These are phyloP conservation scores for Whalleya microplaca DNA, from an alignment of 2,329 filamentous ascomycete species.

Conservation along the genomic window DNA sequence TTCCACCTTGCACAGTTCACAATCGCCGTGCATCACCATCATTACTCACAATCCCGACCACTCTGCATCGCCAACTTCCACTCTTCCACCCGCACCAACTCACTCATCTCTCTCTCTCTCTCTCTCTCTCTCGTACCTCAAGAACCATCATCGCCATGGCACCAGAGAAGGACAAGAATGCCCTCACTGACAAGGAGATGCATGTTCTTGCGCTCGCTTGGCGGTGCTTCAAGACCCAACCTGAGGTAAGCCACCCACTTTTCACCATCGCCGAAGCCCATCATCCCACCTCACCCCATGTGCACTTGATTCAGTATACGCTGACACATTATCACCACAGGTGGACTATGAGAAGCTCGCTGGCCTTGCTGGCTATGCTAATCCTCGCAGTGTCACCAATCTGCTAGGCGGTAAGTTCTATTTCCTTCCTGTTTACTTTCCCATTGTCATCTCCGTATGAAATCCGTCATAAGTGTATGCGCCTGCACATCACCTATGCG, in stretches of 20 bases:
- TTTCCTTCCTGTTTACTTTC: neutral
- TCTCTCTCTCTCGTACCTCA: neutral
- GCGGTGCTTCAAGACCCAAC: conserved; percentile 19
- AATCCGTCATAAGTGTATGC: too few relatives aligned
- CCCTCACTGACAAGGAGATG: conserved; percentile 24
- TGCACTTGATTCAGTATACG: neutral
- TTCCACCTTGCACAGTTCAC: too few relatives aligned
- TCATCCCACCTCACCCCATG: neutral
- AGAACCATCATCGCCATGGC: conserved; percentile 10
- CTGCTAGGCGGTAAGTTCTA: conserved; percentile 18
- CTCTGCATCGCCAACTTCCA: too few relatives aligned
- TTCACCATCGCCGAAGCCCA: too few relatives aligned
- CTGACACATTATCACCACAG: conserved; percentile 13
- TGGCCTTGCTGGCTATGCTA: conserved; percentile 23
- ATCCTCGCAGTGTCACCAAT: conserved; percentile 18
- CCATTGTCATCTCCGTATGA: neutral
- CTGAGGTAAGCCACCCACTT: conserved; percentile 15
- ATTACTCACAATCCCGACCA: too few relatives aligned
- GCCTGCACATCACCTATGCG: neutral
- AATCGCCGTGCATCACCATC: too few relatives aligned
- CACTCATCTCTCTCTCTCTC: neutral
- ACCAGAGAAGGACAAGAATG: conserved; percentile 10
- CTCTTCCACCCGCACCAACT: too few relatives aligned
- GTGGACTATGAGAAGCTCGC: conserved; percentile 27
- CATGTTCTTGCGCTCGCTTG: conserved; percentile 21